Base-by-base conservation (phyloP, 1,284 basidiomycete genomes). In the Takashimella koratensis region DNA sequence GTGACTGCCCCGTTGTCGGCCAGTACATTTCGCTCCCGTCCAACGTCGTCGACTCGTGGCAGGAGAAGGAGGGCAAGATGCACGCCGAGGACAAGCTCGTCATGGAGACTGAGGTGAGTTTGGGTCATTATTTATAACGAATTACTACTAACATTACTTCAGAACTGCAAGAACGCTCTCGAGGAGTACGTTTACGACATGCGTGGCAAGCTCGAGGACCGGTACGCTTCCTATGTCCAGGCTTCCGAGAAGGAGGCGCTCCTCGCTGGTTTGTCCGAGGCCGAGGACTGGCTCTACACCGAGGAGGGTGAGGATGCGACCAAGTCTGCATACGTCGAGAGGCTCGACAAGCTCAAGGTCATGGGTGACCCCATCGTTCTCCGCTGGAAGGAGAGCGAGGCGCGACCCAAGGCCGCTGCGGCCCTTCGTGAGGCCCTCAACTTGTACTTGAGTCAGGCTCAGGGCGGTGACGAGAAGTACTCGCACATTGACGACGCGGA, bases 121-220 rank as follows among this genome's bases (percentile, higher is more conserved):
- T 36, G 30, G 30, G 30, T 36, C 30, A 36, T 36, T 16, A 36
- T 16, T 8, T 8, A 36, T 8, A 36, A 16, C 40, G 41, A 20
- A 24, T 3, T 2, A 16, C 4, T 4, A 45, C 54, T 56, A 30
- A 56, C 47, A 30, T 39, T 47, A 51, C 43, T 57, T 43, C 57
- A 91, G 88, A 89, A 96, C 76, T 86, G 89, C 74, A 97, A 95
- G 81, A 96, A 97, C 74, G 91, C 92, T 13, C 84, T 97, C 22
- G 93, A 97, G 79, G 93, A 96, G 79, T 96, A 94, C 79, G 87
- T 96, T 60, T 96, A 96, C 79, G 91, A 97, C 75, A 90, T 82
- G 65, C 88, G 92, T 50, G 80, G 84, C 76, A 96, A 95, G 79
- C 83, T 97, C 57, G 92, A 96, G 36, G 88, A 87, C 55, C 84